Evolutionary conservation across 1,139 yeast genomes (phyloP).

Genomic region (Pichia sp.): DNA sequence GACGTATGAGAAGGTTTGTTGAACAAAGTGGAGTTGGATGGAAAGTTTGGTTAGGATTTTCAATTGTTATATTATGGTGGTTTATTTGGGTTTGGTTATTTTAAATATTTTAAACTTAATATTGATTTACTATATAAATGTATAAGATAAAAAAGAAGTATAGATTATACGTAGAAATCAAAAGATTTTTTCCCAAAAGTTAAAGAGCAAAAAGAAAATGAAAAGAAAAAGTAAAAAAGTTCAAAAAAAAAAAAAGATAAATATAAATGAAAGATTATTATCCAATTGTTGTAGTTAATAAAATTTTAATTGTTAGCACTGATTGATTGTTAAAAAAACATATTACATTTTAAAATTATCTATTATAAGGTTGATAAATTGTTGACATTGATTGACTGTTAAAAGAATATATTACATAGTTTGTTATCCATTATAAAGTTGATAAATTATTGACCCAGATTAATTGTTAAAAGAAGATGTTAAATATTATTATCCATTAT

Average conservation of each 20-base stretch:
- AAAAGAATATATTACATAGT: background rate
- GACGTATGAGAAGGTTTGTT: conserved; percentile 75
- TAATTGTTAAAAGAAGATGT: background rate
- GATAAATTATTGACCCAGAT: background rate
- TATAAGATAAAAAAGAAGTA: no score
- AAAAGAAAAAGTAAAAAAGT: no score
- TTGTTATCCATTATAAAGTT: background rate
- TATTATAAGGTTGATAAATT: no score
- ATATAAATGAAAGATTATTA: background rate
- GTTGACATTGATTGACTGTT: no score
- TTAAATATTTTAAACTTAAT: conserved; percentile 19
- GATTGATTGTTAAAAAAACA: background rate
- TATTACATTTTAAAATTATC: no score
- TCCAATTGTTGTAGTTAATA: background rate
- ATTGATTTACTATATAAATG: background rate
- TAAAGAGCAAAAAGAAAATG: no score
- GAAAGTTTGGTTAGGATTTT: conserved; percentile 70
- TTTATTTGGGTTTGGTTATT: conserved; percentile 82
- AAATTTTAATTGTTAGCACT: background rate
- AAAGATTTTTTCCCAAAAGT: no score
- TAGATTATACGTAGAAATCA: background rate
- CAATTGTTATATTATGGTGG: conserved; percentile 52
- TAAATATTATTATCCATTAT: background rate
- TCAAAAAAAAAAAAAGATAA: no score
- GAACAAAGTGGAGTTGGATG: conserved; percentile 74